Base-by-base conservation (phyloP, 441 rosid genomes). In the Breynia disticha region DNA sequence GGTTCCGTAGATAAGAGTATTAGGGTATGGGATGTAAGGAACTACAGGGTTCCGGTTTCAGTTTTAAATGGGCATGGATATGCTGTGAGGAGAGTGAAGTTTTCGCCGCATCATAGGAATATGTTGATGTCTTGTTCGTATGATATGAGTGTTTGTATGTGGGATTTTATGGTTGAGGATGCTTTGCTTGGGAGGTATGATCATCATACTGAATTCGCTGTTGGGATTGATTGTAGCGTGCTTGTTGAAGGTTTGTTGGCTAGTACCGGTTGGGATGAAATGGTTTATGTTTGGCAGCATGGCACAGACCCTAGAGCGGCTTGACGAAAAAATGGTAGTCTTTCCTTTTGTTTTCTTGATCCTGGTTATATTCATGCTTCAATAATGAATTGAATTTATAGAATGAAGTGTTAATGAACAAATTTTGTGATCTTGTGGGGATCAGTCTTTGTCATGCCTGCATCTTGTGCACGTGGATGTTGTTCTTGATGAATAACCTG, bases 141-240 rank as follows among this genome's bases (percentile, higher is more conserved):
- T 32, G 95, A 87, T 52, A 86, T 91, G 96, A 76, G 75, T 5
- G 95, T 84, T 19, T 87, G 95, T 49, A 59, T 81, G 60, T 87
- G 96, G 96, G 96, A 88, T 63, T 76, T 68, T 18, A 79, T 78
- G 94, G 82, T 86, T 61, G 96, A 91, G 64, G 98, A 91, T 80
- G 80, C 96, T 0, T 58, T 87, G 46, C 78, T 87, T 13, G 83
- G 94, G 20, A 67, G 89, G 52, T 78, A 87, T 50, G 93, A 87
- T 76, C 96, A 91, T 49, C 96, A 87, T 43, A 80, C 96, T 0
- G 94, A 91, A 63, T 87, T 91, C 17, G 86, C 83, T 0, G 90
- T 86, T 3, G 96, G 96, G 39, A 78, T 91, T 0, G 95, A 91
- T 57, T 73, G 86, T 82, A 88, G 94, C 58, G 94, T 91, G 67